A percentile compares a stretch with the other conserved stretches of the same genome.
Evolutionary conservation across 148 eudicot genomes (phyloP).

Genomic region (Chenopodium quinoa): DNA sequence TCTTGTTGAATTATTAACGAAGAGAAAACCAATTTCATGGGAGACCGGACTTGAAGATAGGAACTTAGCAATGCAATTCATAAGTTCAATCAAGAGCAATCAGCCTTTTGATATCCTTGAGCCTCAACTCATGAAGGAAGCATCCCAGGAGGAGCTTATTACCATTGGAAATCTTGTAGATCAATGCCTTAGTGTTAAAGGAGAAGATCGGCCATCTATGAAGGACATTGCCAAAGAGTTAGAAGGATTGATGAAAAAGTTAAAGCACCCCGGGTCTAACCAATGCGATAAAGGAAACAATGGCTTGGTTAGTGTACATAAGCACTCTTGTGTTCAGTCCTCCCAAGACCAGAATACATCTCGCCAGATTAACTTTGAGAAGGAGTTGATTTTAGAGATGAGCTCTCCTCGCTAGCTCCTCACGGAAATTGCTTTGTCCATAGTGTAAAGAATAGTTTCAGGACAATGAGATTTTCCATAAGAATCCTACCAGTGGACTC

Average conservation of each 20-base stretch:
- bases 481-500: no score
- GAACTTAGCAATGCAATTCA: slow-evolving; percentile 24
- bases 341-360: neutral
- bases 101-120: slow-evolving; percentile 25
- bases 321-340: neutral
- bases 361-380: neutral
- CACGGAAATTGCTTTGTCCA: neutral
- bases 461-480: no score
- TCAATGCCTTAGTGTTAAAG: slow-evolving; percentile 26
- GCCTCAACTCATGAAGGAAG: slow-evolving; percentile 21
- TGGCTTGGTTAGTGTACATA: neutral
- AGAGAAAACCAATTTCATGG: slow-evolving; percentile 11
- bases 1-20: slow-evolving; percentile 17
- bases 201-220: slow-evolving; percentile 31
- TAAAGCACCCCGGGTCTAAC: neutral
- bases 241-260: neutral
- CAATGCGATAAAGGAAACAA: neutral
- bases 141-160: slow-evolving; percentile 18
- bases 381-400: slow-evolving; percentile 16
- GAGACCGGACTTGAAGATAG: slow-evolving; percentile 4
- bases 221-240: slow-evolving; percentile 25
- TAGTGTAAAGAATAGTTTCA: neutral
- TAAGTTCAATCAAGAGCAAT: slow-evolving; percentile 1
- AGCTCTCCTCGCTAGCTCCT: slow-evolving; percentile 14
- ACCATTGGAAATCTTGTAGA: slow-evolving; percentile 18